These are phyloP conservation scores for Cucurbita argyrosperma DNA, from an alignment of 306 rosid species.

Conservation along the genomic window DNA sequence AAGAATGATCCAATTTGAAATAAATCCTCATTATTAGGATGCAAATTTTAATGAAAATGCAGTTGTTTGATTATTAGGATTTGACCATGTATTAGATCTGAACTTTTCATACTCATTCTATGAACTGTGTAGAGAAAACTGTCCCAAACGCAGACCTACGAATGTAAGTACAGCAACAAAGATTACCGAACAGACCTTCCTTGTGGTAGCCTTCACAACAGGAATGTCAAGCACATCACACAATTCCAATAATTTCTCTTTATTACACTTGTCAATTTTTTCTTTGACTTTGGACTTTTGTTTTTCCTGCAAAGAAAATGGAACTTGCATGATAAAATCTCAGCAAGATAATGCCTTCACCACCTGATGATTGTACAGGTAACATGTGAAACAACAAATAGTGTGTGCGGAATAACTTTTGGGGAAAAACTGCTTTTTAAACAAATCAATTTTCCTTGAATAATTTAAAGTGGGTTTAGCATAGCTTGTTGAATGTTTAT, in stretches of 20 bases:
- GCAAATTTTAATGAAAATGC: neutral
- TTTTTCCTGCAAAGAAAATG: constrained; percentile 52
- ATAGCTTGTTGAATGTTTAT: too few species aligned
- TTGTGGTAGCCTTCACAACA: constrained; percentile 44
- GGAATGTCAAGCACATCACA: constrained; percentile 69
- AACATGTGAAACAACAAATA: too few species aligned
- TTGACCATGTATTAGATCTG: neutral
- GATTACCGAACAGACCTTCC: constrained; percentile 52
- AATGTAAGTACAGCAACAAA: neutral
- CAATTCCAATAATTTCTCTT: constrained; percentile 81
- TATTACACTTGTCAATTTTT: constrained; percentile 75
- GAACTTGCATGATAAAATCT: neutral
- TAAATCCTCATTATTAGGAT: neutral
- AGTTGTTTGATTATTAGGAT: neutral
- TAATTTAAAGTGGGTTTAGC: too few species aligned
- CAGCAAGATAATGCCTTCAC: too few species aligned
- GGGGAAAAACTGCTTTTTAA: too few species aligned
- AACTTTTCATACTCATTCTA: neutral
- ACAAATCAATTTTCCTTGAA: too few species aligned
- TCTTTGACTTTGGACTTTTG: constrained; percentile 77
- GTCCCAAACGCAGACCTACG: neutral
- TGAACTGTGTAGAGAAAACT: neutral
- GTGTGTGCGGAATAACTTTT: too few species aligned
- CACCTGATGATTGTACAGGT: too few species aligned
- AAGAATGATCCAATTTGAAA: neutral